phyloP scores from a whole-genome alignment of 768 basidiomycete species.

The Russula vinacea region DNA sequence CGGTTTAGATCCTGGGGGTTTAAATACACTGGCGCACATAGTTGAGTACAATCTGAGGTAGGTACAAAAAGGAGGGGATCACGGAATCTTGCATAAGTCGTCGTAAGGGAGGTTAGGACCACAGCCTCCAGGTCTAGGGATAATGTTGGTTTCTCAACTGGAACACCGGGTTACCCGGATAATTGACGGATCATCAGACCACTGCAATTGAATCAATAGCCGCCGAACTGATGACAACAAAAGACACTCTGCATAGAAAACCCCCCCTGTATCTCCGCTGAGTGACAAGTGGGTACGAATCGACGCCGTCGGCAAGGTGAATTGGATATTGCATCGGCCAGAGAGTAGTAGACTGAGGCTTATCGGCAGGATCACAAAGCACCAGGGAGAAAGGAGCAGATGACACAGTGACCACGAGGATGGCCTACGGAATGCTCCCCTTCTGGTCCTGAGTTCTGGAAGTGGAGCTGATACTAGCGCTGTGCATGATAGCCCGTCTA shows the following conservation, averaged over 20 bases:
- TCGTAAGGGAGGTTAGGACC: background rate
- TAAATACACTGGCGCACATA: conserved; percentile 1
- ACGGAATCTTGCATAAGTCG: conserved; percentile 10
- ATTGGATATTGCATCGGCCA: background rate
- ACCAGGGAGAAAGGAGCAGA: background rate
- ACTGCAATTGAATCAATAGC: too few species aligned
- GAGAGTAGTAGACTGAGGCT: background rate
- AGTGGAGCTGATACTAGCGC: too few species aligned
- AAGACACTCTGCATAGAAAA: background rate
- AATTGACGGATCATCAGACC: background rate
- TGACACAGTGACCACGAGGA: too few species aligned
- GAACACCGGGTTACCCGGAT: background rate
- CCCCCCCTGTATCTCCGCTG: background rate
- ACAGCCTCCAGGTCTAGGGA: background rate
- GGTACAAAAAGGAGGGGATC: too few species aligned
- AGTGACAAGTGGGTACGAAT: background rate
- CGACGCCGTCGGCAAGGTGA: background rate
- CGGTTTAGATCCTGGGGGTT: background rate
- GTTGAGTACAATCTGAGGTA: background rate
- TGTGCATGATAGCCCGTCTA: too few species aligned
- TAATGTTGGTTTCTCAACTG: too few species aligned
- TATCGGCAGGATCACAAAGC: background rate
- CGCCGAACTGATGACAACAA: background rate
- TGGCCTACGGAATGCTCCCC: too few species aligned
- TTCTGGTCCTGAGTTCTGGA: too few species aligned